Percentiles rank a stretch among this genome's conserved stretches.
phyloP scores from a whole-genome alignment of 768 basidiomycete genomes.

The Neoboletus brunneissimus region DNA sequence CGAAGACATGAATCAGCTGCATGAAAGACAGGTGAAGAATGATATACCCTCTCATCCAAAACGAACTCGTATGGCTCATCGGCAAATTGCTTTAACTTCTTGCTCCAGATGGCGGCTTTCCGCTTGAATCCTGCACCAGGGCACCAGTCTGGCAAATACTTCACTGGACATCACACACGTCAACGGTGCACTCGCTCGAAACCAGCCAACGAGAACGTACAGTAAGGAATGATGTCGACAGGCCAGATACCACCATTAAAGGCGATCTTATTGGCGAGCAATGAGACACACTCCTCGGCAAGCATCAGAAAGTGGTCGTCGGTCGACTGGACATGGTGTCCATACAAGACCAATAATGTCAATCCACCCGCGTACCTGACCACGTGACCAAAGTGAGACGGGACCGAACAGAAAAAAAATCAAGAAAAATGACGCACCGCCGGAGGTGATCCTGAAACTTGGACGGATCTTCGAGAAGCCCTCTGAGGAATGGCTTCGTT shows the following conservation, averaged over 20 bases:
- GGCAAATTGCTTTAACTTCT: slow-evolving; percentile 60
- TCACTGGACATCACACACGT: slow-evolving; percentile 34
- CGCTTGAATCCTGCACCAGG: slow-evolving; percentile 67
- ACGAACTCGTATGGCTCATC: slow-evolving; percentile 61
- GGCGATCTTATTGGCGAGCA: slow-evolving; percentile 44
- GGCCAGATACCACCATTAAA: slow-evolving; percentile 44
- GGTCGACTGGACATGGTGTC: slow-evolving; percentile 44
- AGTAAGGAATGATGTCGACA: slow-evolving; percentile 37
- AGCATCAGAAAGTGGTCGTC: slow-evolving; percentile 42
- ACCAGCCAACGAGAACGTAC: slow-evolving; percentile 20
- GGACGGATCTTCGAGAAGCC: slow-evolving; percentile 45
- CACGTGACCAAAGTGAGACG: slow-evolving; percentile 25
- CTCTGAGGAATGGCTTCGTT: slow-evolving; percentile 55
- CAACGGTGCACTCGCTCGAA: not conserved
- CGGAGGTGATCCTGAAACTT: slow-evolving; percentile 36
- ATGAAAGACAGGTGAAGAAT: not conserved
- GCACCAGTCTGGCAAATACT: slow-evolving; percentile 59
- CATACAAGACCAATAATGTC: slow-evolving; percentile 62
- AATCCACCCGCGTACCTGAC: slow-evolving; percentile 48
- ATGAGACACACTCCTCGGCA: slow-evolving; percentile 40
- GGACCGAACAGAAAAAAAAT: not conserved
- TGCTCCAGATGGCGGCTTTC: slow-evolving; percentile 61
- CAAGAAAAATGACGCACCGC: slow-evolving; percentile 21
- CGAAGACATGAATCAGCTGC: not conserved
- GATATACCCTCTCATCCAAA: slow-evolving; percentile 51